Percentiles rank a stretch among this genome's conserved stretches.
Conservation (phyloP, 257 asterid genomes). For the Datura wrightii region DNA sequence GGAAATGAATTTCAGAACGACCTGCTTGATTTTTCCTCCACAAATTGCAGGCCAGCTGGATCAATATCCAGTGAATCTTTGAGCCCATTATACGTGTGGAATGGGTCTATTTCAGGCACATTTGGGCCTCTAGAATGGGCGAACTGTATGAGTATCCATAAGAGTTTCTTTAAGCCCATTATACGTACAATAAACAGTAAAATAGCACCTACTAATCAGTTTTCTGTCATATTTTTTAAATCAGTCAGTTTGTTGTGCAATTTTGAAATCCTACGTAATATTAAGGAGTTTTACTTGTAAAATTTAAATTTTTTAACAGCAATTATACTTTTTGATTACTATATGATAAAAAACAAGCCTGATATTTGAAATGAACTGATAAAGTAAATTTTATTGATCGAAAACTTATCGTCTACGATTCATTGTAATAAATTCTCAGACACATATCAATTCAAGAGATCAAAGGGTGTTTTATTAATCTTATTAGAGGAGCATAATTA, state of each 20-base stretch:
- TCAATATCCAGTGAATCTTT: not conserved
- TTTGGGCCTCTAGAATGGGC: not conserved
- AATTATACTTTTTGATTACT: not conserved
- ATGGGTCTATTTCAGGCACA: not conserved
- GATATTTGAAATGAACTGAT: not conserved
- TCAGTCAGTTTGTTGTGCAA: too few species aligned
- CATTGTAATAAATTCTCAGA: not conserved
- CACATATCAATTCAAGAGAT: not conserved
- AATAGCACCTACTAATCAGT: not conserved
- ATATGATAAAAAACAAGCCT: not conserved
- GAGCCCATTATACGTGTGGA: not conserved
- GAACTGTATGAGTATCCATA: not conserved
- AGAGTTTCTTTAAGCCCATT: not conserved
- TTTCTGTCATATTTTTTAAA: too few species aligned
- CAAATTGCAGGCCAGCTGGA: not conserved
- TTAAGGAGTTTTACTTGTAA: too few species aligned
- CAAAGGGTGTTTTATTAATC: not conserved
- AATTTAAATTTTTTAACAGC: not conserved
- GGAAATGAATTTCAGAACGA: not conserved
- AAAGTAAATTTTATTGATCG: not conserved
- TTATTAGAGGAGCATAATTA: not conserved
- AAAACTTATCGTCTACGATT: not conserved
- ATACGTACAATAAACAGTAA: not conserved
- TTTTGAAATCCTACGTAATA: too few species aligned
- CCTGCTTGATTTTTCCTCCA: not conserved